Conservation (phyloP, 345 rosid genomes). For the Odontarrhena argentea region DNA sequence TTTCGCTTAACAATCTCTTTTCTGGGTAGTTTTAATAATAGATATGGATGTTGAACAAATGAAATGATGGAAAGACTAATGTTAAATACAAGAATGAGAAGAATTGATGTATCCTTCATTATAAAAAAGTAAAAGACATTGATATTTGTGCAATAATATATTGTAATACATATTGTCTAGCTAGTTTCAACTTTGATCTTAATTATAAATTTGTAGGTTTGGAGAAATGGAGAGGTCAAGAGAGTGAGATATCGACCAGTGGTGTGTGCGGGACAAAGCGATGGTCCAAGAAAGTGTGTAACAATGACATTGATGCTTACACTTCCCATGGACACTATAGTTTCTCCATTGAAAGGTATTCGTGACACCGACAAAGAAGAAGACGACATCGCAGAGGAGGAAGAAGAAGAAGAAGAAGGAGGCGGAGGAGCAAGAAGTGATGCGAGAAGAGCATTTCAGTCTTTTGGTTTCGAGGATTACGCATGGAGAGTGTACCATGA, state of each 20-base stretch:
- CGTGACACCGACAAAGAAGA: conserved; percentile 31
- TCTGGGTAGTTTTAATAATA: too few relatives aligned
- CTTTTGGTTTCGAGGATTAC: conserved; percentile 73
- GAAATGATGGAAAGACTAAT: too few relatives aligned
- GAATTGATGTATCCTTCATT: too few relatives aligned
- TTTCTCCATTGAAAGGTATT: conserved; percentile 49
- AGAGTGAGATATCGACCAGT: conserved; percentile 70
- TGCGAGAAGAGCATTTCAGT: conserved; percentile 40
- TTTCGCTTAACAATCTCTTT: too few relatives aligned
- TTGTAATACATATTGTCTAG: background rate
- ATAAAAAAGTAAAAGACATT: too few relatives aligned
- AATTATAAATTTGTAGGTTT: conserved; percentile 50
- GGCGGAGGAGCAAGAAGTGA: conserved; percentile 19
- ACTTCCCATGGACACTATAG: conserved; percentile 54
- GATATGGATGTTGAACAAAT: too few relatives aligned
- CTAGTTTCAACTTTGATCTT: conserved; percentile 12
- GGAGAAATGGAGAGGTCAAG: conserved; percentile 76
- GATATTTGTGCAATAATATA: too few relatives aligned
- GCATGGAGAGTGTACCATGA: conserved; percentile 81
- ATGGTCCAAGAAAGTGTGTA: conserved; percentile 35
- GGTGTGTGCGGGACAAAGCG: conserved; percentile 39
- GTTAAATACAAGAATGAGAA: too few relatives aligned
- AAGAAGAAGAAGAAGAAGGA: conserved; percentile 23
- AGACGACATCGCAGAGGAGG: conserved; percentile 16
- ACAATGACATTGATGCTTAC: conserved; percentile 65